Evolutionary conservation across 345 rosid species (phyloP).

Genomic region (Iberis pinnata): DNA sequence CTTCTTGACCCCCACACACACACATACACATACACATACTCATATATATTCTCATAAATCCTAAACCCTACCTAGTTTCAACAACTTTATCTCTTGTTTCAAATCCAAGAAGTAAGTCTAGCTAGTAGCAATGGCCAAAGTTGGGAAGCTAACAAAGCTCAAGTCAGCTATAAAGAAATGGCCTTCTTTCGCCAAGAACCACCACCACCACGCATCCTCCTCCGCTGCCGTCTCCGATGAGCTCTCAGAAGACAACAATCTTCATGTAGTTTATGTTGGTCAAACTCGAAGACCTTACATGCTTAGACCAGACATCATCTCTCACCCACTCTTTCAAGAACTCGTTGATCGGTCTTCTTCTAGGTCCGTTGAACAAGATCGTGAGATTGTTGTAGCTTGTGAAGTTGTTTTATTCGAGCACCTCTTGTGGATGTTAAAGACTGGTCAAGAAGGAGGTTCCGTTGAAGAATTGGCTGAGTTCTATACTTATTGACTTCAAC

Average conservation of each 20-base stretch:
- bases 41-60: slow-evolving; percentile 1
- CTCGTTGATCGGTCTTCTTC: slow-evolving; percentile 50
- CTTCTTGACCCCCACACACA: slow-evolving; percentile 5
- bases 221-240: slow-evolving; percentile 28
- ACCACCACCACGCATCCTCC: slow-evolving; percentile 23
- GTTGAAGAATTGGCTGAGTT: slow-evolving; percentile 46
- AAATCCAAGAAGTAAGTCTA: not conserved
- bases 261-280: slow-evolving; percentile 77
- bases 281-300: slow-evolving; percentile 71
- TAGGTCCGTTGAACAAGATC: slow-evolving; percentile 27
- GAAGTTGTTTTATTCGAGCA: slow-evolving; percentile 95
- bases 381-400: slow-evolving; percentile 53
- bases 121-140: slow-evolving; percentile 47
- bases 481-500: slow-evolving; percentile 43
- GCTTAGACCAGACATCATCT: slow-evolving; percentile 44
- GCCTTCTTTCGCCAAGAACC: slow-evolving; percentile 63
- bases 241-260: slow-evolving; percentile 27
- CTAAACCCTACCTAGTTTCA: slow-evolving; percentile 2
- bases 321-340: slow-evolving; percentile 78
- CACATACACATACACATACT: slow-evolving; percentile 1
- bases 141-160: slow-evolving; percentile 68
- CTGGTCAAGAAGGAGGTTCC: slow-evolving; percentile 31
- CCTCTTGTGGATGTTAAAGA: slow-evolving; percentile 86
- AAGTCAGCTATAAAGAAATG: slow-evolving; percentile 81
- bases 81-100: too few species aligned